Evolutionary conservation across 345 rosid species (phyloP), one percentile per base, ranked within the genome.

Genomic region (Sisymbrium irio): DNA sequence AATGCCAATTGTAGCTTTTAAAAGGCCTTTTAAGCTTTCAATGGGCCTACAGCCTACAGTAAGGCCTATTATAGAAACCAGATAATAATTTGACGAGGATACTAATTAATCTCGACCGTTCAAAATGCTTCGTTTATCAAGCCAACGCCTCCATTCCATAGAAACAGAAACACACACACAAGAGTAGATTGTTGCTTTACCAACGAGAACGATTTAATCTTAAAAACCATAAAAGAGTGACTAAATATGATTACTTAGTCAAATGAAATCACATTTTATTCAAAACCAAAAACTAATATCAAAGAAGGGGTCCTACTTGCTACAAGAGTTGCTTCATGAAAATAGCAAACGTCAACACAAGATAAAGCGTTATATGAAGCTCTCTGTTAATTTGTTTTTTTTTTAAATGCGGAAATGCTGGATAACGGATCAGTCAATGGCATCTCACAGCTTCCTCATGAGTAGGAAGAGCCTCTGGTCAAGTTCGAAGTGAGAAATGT

Each of bases 381-480:
- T 32, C 30, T 62, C 50, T 55, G 32, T 6, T 36, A 10, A 41
- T 32, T 63, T 1, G 9, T 36, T 45, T 45, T 35, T 46, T 10
- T 22, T 22, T 22, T 22, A 22, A 22, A 20, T 4, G 39, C 3
- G 4, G 32, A 42, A 5, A 12, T 27, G 5, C 33, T 1, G 1
- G 47, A 41, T 10, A 14, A 46, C 8, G 44, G 44, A 51, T 15
- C 14, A 47, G 27, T 12, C 39, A 47, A 58, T 28, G 45, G 66
- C 19, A 65, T 75, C 55, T 88, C 61, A 85, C 6, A 84, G 76
- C 86, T 86, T 86, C 87, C 91, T 89, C 40, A 82, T 82, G 63
- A 89, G 89, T 30, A 89, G 92, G 78, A 92, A 92, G 49, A 92
- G 72, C 79, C 87, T 86, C 81, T 88, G 92, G 69, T 92, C 98